A percentile compares a stretch with the other conserved stretches of the same genome.
Conservation (phyloP, 2,329 filamentous ascomycete species). For the Calonectria crousiana region DNA sequence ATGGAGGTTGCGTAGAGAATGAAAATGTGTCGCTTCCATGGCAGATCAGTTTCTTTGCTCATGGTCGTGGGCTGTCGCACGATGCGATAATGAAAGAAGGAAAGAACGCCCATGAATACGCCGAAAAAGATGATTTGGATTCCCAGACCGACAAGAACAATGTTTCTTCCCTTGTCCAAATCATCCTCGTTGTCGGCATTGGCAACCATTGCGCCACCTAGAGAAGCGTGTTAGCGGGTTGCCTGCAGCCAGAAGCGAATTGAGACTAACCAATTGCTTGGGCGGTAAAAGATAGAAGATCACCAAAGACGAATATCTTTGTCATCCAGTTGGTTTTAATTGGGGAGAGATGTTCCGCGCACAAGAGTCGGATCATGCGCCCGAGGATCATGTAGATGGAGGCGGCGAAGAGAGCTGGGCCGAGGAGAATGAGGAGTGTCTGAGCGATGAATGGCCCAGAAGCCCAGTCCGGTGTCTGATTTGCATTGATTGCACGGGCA, state of each 20-base stretch:
- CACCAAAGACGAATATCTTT: constrained; percentile 46
- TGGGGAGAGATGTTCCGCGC: constrained; percentile 36
- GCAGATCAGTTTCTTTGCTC: not conserved
- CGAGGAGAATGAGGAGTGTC: constrained; percentile 54
- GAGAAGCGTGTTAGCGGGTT: not conserved
- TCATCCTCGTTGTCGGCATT: constrained; percentile 41
- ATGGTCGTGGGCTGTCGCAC: constrained; percentile 24
- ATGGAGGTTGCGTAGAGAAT: constrained; percentile 51
- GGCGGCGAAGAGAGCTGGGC: constrained; percentile 59
- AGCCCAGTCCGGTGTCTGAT: constrained; percentile 42
- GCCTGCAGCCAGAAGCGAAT: no score
- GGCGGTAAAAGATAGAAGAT: constrained; percentile 45
- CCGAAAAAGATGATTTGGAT: constrained; percentile 67
- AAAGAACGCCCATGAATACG: constrained; percentile 61
- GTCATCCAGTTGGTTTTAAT: constrained; percentile 44
- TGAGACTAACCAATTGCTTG: constrained; percentile 39
- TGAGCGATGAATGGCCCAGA: constrained; percentile 55
- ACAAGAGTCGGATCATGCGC: constrained; percentile 48
- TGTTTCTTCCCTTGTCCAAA: constrained; percentile 52
- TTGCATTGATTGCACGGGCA: constrained; percentile 49
- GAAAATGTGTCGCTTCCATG: constrained; percentile 49
- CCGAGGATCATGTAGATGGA: constrained; percentile 60
- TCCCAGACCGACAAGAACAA: constrained; percentile 65
- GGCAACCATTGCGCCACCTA: constrained; percentile 26
- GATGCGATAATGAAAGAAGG: constrained; percentile 56